phyloP scores from a whole-genome alignment of 176 grass and related monocot species.

The Luzula sylvatica region DNA sequence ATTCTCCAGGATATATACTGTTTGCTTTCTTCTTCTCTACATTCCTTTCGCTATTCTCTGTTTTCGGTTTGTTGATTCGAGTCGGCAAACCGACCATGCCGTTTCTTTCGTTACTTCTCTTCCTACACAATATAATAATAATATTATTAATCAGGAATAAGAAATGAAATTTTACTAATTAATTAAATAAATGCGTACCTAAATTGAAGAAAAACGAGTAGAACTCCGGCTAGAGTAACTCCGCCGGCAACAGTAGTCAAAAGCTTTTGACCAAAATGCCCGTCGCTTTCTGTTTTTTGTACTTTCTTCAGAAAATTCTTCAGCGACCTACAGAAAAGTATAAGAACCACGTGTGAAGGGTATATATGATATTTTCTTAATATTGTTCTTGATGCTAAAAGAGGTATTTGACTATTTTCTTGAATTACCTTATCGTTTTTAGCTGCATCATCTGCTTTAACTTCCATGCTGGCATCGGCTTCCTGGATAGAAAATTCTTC shows the following conservation, averaged over 20 bases:
- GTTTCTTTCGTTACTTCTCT: conserved; percentile 33
- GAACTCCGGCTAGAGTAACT: conserved; percentile 35
- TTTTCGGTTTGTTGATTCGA: conserved; percentile 25
- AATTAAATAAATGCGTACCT: conserved; percentile 21
- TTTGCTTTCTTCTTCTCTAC: conserved; percentile 10
- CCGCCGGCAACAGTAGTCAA: conserved; percentile 50
- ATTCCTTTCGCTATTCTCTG: conserved; percentile 15
- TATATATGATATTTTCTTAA: no score
- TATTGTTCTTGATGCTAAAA: no score
- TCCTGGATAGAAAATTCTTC: not conserved
- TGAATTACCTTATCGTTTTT: conserved; percentile 16
- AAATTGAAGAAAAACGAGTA: conserved; percentile 47
- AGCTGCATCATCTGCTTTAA: not conserved
- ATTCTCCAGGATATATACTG: conserved; percentile 21
- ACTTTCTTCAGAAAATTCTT: conserved; percentile 1
- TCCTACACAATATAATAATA: conserved; percentile 10
- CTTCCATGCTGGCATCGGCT: conserved; percentile 2
- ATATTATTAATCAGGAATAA: conserved; percentile 1
- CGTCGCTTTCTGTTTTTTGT: not conserved
- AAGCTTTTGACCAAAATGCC: conserved; percentile 34
- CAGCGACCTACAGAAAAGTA: conserved; percentile 24
- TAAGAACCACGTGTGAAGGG: no score
- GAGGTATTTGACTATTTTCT: no score
- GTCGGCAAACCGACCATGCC: conserved; percentile 23
- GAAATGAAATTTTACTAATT: not conserved